Percentiles rank a stretch among this genome's conserved stretches.
Conservation (phyloP, 305 asterid genomes). For the Solanum hybrid region DNA sequence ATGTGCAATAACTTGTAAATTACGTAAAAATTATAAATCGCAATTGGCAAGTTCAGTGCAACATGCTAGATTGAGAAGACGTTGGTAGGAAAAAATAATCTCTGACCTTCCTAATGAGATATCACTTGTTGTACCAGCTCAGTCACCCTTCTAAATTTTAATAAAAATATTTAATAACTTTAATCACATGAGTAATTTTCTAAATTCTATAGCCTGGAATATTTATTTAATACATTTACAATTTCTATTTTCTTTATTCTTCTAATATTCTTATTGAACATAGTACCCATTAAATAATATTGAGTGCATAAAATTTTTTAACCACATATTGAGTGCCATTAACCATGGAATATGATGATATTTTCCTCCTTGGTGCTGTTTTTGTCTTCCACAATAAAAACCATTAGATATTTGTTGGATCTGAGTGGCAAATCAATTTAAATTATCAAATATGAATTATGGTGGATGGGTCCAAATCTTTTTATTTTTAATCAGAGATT, state of each 20-base stretch:
- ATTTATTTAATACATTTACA: too few species aligned
- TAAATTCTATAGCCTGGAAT: neutral
- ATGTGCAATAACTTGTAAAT: neutral
- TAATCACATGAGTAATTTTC: neutral
- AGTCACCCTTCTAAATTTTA: too few species aligned
- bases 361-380: neutral
- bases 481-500: neutral
- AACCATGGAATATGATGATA: neutral
- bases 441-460: neutral
- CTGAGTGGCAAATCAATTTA: neutral
- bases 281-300: too few species aligned
- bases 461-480: neutral
- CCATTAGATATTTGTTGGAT: neutral
- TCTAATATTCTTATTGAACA: too few species aligned
- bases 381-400: neutral
- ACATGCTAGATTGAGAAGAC: neutral
- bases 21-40: neutral
- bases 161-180: too few species aligned
- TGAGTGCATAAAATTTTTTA: neutral
- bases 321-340: neutral
- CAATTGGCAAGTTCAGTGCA: rapidly evolving
- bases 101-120: neutral
- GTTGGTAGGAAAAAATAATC: neutral
- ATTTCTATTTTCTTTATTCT: neutral
- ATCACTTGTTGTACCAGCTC: neutral